Evolutionary conservation across 257 asterid species (phyloP), one percentile per base, ranked within the genome.

Genomic region (Fraxinus americana): DNA sequence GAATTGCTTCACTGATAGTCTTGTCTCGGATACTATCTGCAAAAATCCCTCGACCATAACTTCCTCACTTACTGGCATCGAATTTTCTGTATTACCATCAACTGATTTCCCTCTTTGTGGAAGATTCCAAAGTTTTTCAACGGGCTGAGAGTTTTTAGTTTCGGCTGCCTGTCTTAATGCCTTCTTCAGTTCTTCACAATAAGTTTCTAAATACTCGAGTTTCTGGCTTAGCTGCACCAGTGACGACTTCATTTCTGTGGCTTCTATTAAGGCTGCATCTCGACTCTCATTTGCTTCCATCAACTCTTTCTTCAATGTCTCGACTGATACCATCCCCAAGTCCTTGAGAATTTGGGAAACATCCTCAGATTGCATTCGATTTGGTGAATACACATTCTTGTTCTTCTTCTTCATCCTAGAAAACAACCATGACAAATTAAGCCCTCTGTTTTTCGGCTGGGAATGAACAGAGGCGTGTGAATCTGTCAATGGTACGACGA

Each of bases 41-140:
- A 95, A 29, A 84, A 93, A 93, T 0, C 96, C 98, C 85, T 95
- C 98, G 25, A 88, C 86, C 97, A 91, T 93, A n/a, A 79, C 96
- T 59, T 89, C 92, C n/a, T 89, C 93, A 23, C 80, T 90, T 59
- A 89, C 96, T 0, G 97, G 96, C 86, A 89, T 85, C 43, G 75
- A 9, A 36, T 82, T 80, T 52, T 82, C 91, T 1, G 78, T 81
- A 12, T 69, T 85, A 48, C 85, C 92, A 63, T 85, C 94, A 4
- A 73, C 23, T 5, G 85, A 81, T 79, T 82, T 85, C 68, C 85
- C 88, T 39, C 41, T 78, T 73, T 73, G 85, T 1, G 89, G 83
- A 38, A 84, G 73, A 69, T 66, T 89, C 48, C 81, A 78, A 2
- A 88, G 88, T 82, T 85, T 87, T 66, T 81, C 85, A 14, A 75